phyloP scores from a whole-genome alignment of 257 asterid species.

The Thymus mandschuricus region DNA sequence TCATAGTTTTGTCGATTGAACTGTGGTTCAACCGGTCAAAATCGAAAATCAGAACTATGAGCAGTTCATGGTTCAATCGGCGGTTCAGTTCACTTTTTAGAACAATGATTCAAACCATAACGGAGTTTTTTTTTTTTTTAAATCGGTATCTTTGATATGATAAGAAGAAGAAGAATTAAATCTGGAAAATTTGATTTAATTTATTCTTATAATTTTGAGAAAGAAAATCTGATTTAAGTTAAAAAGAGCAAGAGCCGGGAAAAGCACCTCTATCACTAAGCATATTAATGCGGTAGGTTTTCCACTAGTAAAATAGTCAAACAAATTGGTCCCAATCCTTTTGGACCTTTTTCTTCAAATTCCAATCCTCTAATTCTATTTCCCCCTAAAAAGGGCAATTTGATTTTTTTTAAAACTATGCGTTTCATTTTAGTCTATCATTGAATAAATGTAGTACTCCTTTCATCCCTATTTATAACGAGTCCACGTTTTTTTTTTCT shows the following conservation, averaged over 20 bases:
- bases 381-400: background rate
- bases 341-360: constrained; percentile 9
- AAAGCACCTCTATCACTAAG: constrained; percentile 26
- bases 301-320: constrained; percentile 33
- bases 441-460: too few relatives aligned
- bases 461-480: too few relatives aligned
- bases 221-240: background rate
- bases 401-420: background rate
- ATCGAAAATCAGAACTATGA: too few relatives aligned
- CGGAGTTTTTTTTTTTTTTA: too few relatives aligned
- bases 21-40: too few relatives aligned
- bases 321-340: constrained; percentile 24
- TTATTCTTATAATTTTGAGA: too few relatives aligned
- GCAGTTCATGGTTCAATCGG: too few relatives aligned
- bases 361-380: background rate
- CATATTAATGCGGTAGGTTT: constrained; percentile 38
- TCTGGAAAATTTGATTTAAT: background rate
- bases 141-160: background rate
- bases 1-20: too few relatives aligned
- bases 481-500: too few relatives aligned
- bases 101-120: too few relatives aligned
- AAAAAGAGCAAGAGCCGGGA: constrained; percentile 38
- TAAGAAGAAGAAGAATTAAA: background rate
- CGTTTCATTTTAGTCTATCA: background rate
- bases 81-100: too few relatives aligned